Evolutionary conservation across 2,329 filamentous ascomycete genomes (phyloP).

Genomic region (Tolypocladium sp.): DNA sequence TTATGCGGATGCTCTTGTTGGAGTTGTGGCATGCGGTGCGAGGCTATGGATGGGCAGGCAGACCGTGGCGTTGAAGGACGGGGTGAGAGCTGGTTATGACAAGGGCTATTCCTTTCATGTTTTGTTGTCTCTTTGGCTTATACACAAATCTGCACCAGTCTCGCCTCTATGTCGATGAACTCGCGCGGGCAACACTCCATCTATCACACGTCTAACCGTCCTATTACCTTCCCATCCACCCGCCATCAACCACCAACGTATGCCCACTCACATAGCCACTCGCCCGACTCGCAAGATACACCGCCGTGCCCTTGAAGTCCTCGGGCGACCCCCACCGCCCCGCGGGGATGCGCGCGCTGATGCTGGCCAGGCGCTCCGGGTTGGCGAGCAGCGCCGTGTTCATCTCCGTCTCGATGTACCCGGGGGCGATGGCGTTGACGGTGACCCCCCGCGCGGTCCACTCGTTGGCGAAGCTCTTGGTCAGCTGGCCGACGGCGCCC

Average conservation of each 20-base stretch:
- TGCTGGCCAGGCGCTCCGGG: slow-evolving; percentile 58
- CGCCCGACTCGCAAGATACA: slow-evolving; percentile 69
- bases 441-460: slow-evolving; percentile 73
- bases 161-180: not conserved
- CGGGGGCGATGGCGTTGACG: slow-evolving; percentile 83
- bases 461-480: slow-evolving; percentile 78
- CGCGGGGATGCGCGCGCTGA: slow-evolving; percentile 72
- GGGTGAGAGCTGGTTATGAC: not conserved
- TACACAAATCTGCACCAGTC: too few relatives aligned
- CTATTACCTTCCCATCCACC: slow-evolving; percentile 80
- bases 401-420: slow-evolving; percentile 93
- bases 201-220: not conserved
- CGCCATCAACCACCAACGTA: slow-evolving; percentile 75
- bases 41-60: not conserved
- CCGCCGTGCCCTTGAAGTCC: slow-evolving; percentile 77
- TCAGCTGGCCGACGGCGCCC: slow-evolving; percentile 75
- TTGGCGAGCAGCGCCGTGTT: slow-evolving; percentile 75
- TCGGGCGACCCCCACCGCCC: slow-evolving; percentile 76
- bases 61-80: not conserved
- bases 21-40: not conserved
- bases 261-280: slow-evolving; percentile 78
- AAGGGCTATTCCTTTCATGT: not conserved
- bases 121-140: not conserved
- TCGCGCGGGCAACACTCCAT: too few relatives aligned
- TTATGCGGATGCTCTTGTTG: not conserved